Base-by-base conservation (phyloP, 257 asterid species). In the Vinca minor region DNA sequence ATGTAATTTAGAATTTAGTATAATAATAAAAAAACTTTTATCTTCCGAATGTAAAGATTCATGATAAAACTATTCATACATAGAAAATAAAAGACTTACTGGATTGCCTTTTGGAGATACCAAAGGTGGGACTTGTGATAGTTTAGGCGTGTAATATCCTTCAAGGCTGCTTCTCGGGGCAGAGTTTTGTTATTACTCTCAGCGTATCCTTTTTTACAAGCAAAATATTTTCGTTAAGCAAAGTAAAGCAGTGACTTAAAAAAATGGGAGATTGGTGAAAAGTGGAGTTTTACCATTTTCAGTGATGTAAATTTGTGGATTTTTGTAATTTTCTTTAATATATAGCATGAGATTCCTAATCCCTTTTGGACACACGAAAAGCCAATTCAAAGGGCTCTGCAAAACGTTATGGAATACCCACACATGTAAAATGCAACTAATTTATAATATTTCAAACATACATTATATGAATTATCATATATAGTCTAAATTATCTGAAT, bases 351-450 rank as follows among this genome's bases (percentile, higher is more conserved):
- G 78, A 26, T 61, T 63, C 18, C 69, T 53, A 17, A 74, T 74
- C 21, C 78, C 78, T 63, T 29, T 58, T 64, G 78, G 78, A 64
- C 63, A 74, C 21, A 74, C 60, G 78, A 64, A 69, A 47, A 74
- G 68, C 71, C 78, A 74, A 26, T 59, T 25, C 71, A 74, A 34
- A 12, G 55, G 23, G 12, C 71, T 74, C 78, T 73, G 42, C 70
- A n/a, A 68, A 21, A 5, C n/a, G n/a, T n/a, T n/a, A n/a, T n/a
- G n/a, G n/a, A n/a, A n/a, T n/a, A n/a, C n/a, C n/a, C n/a, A n/a
- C n/a, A n/a, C n/a, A n/a, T n/a, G n/a, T n/a, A n/a, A n/a, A n/a
- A n/a, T n/a, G n/a, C n/a, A n/a, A n/a, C n/a, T n/a, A n/a, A n/a
- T n/a, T n/a, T n/a, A n/a, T n/a, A n/a, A n/a, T n/a, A n/a, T n/a